Base-by-base conservation (phyloP, 805 yeast species). In the Candida montana region DNA sequence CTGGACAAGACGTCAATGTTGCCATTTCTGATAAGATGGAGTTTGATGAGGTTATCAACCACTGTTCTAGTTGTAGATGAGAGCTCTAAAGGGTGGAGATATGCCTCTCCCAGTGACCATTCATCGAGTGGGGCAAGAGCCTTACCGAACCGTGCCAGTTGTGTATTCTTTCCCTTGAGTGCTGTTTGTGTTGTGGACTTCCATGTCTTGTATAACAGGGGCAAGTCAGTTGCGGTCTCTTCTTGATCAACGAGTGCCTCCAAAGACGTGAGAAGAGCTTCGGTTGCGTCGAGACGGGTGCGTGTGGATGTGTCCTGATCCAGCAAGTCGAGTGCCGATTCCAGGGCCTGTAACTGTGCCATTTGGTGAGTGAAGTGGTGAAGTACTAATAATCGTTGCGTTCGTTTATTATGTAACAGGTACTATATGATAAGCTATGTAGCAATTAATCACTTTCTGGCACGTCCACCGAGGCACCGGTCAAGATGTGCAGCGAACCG, bases 401-500 rank as follows among this genome's bases (percentile, higher is more conserved):
- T n/a, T 26, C 12, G n/a, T 26, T 26, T 26, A 26, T 18, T 13
- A 28, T 18, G 17, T 18, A n/a, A 21, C 29, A 8, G 12, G 6
- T 11, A 26, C 7, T 8, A 13, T 13, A 26, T 8, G 12, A 26
- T 8, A 5, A 11, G n/a, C 17, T 28, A 27, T 8, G 18, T 8
- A 15, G n/a, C 16, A 32, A 7, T 28, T 20, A 10, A 4, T 40
- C 29, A 50, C 38, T 72, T 67, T 49, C 80, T 64, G 20, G 69
- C 68, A 44, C 85, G 73, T 11, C 96, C 84, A 33, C 87, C 86
- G 19, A 89, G 62, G 58, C 99, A 91, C 53, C 95, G 79, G 58
- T 89, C 95, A 24, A 91, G 72, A 63, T 91, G 99, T 32, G 86
- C 89, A 2, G 98, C 97, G 69, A 87, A 90, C 44, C 99, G 68